Base-by-base conservation (phyloP, 1,284 basidiomycete genomes). In the Anthracocystis walkeri region DNA sequence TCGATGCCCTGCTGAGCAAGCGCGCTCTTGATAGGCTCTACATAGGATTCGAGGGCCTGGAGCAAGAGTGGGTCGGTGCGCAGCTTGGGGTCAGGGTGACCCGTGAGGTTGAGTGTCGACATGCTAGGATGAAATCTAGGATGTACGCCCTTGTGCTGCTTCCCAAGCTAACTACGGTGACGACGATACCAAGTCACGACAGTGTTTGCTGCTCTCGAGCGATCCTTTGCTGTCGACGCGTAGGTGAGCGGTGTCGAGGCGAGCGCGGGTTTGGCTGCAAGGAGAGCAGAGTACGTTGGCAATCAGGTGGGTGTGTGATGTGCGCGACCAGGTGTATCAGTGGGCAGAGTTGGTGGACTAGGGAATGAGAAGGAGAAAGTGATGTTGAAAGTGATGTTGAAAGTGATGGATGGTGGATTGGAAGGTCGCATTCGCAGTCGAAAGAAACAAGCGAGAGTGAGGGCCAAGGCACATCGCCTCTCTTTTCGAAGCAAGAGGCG, bases 21-120 rank as follows among this genome's bases (percentile, higher is more conserved):
- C 2, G 70, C 59, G 38, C 53, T 35, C 41, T 57, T 67, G 75
- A 77, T 77, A 25, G 75, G 75, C 41, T 73, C 66, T 48, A 73
- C 49, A 54, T 73, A 77, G 29, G 75, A 65, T 55, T 69, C 58
- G 58, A 77, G 66, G 8, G 75, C 75, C 51, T 73, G 62, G 44
- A 77, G 60, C 38, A 73, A 58, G 21, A 65, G 52, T 20, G 71
- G 54, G 38, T 77, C 75, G 38, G 70, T 48, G 46, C 53, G 52
- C 35, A 77, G 64, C 54, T 67, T 64, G 11, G 75, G 75, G 58
- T 77, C 75, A 38, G 75, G 66, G 18, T 66, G 62, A 56, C 75
- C 75, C 31, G 70, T 77, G 27, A 77, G 60, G 45, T 77, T 77
- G 70, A 77, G 75, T 31, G 75, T 77, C 56, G 75, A 67, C 75